Conservation (phyloP, 2,329 filamentous ascomycete species). For the Claviceps pazoutovae region DNA sequence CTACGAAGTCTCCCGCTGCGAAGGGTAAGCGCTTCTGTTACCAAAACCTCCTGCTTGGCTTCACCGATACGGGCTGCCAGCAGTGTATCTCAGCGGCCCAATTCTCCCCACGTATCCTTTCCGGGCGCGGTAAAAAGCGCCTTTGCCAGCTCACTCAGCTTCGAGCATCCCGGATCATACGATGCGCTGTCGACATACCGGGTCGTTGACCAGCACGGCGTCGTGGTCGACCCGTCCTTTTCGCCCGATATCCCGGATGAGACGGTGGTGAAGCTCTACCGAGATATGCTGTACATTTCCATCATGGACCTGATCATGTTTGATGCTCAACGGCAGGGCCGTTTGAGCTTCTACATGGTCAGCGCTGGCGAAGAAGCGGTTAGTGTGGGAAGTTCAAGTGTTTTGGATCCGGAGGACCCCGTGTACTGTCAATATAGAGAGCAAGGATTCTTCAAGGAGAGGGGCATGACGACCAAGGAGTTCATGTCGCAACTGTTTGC, state of each 20-base stretch:
- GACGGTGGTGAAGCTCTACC: constrained; percentile 45
- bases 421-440: constrained; percentile 93
- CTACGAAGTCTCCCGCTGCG: constrained; percentile 17
- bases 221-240: constrained; percentile 61
- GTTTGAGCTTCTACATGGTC: constrained; percentile 94
- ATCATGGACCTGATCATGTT: constrained; percentile 98
- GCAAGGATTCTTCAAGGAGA: constrained; percentile 77
- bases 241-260: constrained; percentile 55
- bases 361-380: constrained; percentile 91
- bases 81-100: constrained; percentile 41
- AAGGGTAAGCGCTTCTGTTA: constrained; percentile 11
- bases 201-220: constrained; percentile 77
- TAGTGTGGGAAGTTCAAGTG: constrained; percentile 75
- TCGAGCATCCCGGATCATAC: constrained; percentile 58
- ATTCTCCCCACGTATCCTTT: constrained; percentile 52
- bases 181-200: constrained; percentile 81
- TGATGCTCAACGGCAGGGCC: constrained; percentile 89
- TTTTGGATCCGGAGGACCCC: constrained; percentile 70
- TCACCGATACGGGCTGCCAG: constrained; percentile 25
- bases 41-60: constrained; percentile 10
- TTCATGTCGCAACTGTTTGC: constrained; percentile 96
- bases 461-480: constrained; percentile 72
- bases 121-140: constrained; percentile 91
- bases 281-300: constrained; percentile 52
- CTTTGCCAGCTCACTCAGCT: constrained; percentile 69